A percentile compares a stretch with the other conserved stretches of the same genome.
These are phyloP conservation scores for Trametes versicolor DNA, from an alignment of 1,284 basidiomycete genomes.

Conservation along the genomic window DNA sequence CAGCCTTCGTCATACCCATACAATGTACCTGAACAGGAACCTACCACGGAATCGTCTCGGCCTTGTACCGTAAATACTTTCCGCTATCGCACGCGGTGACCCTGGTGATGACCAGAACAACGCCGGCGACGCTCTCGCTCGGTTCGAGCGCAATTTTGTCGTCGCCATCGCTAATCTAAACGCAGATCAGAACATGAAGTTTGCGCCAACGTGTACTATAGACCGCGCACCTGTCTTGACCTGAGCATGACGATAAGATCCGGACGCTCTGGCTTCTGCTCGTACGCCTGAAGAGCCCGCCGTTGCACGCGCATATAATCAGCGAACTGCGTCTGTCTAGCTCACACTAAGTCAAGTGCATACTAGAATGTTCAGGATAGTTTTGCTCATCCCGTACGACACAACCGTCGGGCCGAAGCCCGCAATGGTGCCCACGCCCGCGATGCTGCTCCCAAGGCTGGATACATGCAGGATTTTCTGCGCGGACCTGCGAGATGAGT, in stretches of 20 bases:
- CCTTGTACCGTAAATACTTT: slow-evolving; percentile 42
- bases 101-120: slow-evolving; percentile 38
- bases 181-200: not conserved
- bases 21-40: not conserved
- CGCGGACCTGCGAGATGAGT: slow-evolving; percentile 42
- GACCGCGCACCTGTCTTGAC: slow-evolving; percentile 42
- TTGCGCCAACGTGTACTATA: not conserved
- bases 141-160: slow-evolving; percentile 44
- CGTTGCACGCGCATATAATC: no score
- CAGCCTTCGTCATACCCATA: no score
- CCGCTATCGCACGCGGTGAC: slow-evolving; percentile 39
- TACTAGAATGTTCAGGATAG: slow-evolving; percentile 45
- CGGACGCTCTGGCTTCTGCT: slow-evolving; percentile 41
- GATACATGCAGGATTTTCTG: slow-evolving; percentile 50
- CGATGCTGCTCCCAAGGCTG: slow-evolving; percentile 46
- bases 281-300: slow-evolving; percentile 39
- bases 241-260: slow-evolving; percentile 39
- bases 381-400: slow-evolving; percentile 45
- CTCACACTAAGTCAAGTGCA: not conserved
- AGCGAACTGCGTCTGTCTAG: not conserved
- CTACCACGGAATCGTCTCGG: slow-evolving; percentile 29
- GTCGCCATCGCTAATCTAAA: slow-evolving; percentile 40
- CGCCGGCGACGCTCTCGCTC: slow-evolving; percentile 33
- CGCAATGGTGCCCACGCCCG: slow-evolving; percentile 12
- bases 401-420: slow-evolving; percentile 31